Evolutionary conservation across 2,329 filamentous ascomycete genomes (phyloP).

Genomic region (Cladosporium austrohemisphaericum): DNA sequence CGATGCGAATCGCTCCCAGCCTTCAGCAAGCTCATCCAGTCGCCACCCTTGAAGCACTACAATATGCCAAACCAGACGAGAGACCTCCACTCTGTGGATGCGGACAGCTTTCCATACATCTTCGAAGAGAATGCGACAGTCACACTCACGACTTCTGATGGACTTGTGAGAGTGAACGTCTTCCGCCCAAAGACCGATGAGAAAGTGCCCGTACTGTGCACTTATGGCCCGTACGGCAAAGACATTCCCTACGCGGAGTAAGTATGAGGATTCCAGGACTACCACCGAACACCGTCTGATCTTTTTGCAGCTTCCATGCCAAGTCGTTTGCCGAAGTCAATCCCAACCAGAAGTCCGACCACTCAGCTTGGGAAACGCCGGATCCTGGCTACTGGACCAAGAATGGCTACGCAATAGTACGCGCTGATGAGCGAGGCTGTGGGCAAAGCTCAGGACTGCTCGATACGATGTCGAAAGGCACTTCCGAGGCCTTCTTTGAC

Average conservation of each 20-base stretch:
- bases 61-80: conserved; percentile 32
- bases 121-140: conserved; percentile 34
- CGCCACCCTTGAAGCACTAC: conserved; percentile 9
- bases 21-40: background rate
- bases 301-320: conserved; percentile 42
- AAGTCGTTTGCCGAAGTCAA: conserved; percentile 46
- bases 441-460: conserved; percentile 36
- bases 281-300: background rate
- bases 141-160: conserved; percentile 26
- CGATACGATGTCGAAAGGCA: conserved; percentile 42
- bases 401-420: conserved; percentile 33
- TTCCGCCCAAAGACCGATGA: conserved; percentile 32
- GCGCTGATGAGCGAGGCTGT: conserved; percentile 31
- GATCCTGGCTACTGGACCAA: conserved; percentile 38
- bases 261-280: conserved; percentile 24
- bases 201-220: conserved; percentile 60
- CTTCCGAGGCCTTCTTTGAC: conserved; percentile 43
- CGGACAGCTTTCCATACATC: conserved; percentile 30
- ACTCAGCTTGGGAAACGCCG: conserved; percentile 45
- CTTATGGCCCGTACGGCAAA: conserved; percentile 71
- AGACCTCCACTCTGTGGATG: conserved; percentile 31
- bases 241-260: conserved; percentile 61
- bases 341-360: conserved; percentile 37
- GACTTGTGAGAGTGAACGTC: conserved; percentile 32
- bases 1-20: too few species aligned